A percentile compares a stretch with the other conserved stretches of the same genome.
phyloP scores from a whole-genome alignment of 495 filamentous ascomycete species.

The Penicilliopsis zonata region DNA sequence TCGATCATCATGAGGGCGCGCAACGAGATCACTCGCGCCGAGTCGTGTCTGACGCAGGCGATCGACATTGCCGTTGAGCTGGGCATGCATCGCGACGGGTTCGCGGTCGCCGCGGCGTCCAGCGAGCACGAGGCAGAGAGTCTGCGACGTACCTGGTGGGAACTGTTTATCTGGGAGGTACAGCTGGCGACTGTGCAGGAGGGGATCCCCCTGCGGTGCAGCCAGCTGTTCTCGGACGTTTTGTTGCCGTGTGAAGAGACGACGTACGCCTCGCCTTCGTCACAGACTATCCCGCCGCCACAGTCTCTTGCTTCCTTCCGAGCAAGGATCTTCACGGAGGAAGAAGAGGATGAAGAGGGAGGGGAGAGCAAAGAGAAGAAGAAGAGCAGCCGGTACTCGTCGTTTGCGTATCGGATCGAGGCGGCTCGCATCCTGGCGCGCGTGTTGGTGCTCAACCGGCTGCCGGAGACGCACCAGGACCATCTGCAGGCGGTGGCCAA shows the following conservation, averaged over 20 bases:
- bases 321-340: conserved; percentile 2
- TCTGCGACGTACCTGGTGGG: conserved; percentile 4
- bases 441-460: conserved; percentile 3
- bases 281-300: neutral
- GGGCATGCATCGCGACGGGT: conserved; percentile 2
- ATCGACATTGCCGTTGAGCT: conserved; percentile 3
- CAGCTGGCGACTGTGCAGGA: neutral
- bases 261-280: neutral
- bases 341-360: neutral
- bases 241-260: conserved; percentile 2
- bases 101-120: neutral
- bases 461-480: conserved; percentile 2
- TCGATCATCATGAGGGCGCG: neutral
- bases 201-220: conserved; percentile 1
- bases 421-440: conserved; percentile 4
- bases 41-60: neutral
- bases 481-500: conserved; percentile 6
- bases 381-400: conserved; percentile 1
- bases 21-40: neutral
- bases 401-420: conserved; percentile 7
- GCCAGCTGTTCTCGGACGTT: conserved; percentile 1
- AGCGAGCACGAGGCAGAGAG: conserved; percentile 3
- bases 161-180: conserved; percentile 3
- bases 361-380: conserved; percentile 1
- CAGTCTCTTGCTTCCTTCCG: neutral